These are phyloP conservation scores for Hypsizygus marmoreus DNA, from an alignment of 768 basidiomycete species.

Conservation along the genomic window DNA sequence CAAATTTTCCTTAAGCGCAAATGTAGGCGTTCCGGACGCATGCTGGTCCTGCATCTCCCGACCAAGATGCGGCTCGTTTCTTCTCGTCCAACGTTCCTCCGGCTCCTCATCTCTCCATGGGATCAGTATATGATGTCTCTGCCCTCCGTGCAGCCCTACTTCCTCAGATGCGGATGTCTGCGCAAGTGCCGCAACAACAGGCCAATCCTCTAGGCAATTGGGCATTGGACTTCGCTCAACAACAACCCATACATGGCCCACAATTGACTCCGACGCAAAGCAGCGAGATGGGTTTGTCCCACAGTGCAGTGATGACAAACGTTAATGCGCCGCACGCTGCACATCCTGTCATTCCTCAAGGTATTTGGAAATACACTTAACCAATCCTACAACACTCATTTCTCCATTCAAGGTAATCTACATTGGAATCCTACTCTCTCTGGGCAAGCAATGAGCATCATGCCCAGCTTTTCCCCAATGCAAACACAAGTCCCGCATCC, in stretches of 20 bases:
- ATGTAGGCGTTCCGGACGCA: slow-evolving; percentile 64
- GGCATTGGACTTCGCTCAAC: slow-evolving; percentile 63
- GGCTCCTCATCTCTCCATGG: slow-evolving; percentile 35
- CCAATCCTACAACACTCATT: neutral
- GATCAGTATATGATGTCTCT: slow-evolving; percentile 58
- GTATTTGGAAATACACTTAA: slow-evolving; percentile 12
- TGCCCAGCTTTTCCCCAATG: slow-evolving; percentile 32
- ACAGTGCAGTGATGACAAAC: neutral
- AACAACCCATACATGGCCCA: slow-evolving; percentile 25
- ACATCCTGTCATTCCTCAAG: slow-evolving; percentile 16
- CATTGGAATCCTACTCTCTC: slow-evolving; percentile 42
- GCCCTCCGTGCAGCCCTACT: slow-evolving; percentile 55
- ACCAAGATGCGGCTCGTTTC: slow-evolving; percentile 73
- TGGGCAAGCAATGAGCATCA: slow-evolving; percentile 40
- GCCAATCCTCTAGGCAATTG: slow-evolving; percentile 42
- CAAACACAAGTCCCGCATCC: slow-evolving; percentile 27
- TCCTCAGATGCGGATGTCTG: slow-evolving; percentile 17
- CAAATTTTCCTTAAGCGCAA: slow-evolving; percentile 5
- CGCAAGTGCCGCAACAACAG: slow-evolving; percentile 25
- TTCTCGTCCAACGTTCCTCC: slow-evolving; percentile 46
- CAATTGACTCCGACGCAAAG: slow-evolving; percentile 1
- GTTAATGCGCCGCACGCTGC: slow-evolving; percentile 1
- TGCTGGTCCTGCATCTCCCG: slow-evolving; percentile 39
- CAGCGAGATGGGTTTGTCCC: slow-evolving; percentile 2
- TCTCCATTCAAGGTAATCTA: slow-evolving; percentile 30